A percentile compares a stretch with the other conserved stretches of the same genome.
phyloP scores from a whole-genome alignment of 345 rosid species.

The Eucalyptus lansdowneana region DNA sequence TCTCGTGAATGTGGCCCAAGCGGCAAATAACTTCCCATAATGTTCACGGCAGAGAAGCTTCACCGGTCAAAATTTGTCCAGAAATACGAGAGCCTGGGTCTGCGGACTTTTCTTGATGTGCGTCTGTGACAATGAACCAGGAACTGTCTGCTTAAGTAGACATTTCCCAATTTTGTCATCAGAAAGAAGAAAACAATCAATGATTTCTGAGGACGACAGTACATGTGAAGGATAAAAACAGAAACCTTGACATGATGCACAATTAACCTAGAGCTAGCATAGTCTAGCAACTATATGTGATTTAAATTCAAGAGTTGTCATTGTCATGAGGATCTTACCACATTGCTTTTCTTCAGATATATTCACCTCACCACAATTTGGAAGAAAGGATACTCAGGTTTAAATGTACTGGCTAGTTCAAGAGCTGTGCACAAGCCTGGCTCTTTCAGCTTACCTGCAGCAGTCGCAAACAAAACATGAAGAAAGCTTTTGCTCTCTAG shows the following conservation, averaged over 20 bases:
- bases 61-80: rapidly evolving
- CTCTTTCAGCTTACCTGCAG: not conserved
- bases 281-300: not conserved
- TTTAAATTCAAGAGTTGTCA: not conserved
- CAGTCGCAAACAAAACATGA: not conserved
- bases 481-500: not conserved
- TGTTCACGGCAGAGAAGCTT: not conserved
- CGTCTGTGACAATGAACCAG: not conserved
- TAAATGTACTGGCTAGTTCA: too few relatives aligned
- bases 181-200: too few relatives aligned
- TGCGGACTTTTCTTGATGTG: not conserved
- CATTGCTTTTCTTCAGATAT: too few relatives aligned
- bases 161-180: not conserved
- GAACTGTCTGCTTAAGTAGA: not conserved
- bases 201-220: not conserved
- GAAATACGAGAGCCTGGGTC: not conserved
- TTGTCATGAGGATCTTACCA: not conserved
- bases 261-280: not conserved
- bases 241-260: not conserved
- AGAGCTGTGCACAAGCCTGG: too few relatives aligned
- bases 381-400: too few relatives aligned
- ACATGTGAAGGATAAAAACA: not conserved
- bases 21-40: not conserved
- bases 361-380: too few relatives aligned
- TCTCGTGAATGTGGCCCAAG: too few relatives aligned